Percentiles rank a stretch among this genome's conserved stretches.
These are phyloP conservation scores for Rutstroemia sp. DNA, from an alignment of 2,329 filamentous ascomycete species.

Conservation along the genomic window DNA sequence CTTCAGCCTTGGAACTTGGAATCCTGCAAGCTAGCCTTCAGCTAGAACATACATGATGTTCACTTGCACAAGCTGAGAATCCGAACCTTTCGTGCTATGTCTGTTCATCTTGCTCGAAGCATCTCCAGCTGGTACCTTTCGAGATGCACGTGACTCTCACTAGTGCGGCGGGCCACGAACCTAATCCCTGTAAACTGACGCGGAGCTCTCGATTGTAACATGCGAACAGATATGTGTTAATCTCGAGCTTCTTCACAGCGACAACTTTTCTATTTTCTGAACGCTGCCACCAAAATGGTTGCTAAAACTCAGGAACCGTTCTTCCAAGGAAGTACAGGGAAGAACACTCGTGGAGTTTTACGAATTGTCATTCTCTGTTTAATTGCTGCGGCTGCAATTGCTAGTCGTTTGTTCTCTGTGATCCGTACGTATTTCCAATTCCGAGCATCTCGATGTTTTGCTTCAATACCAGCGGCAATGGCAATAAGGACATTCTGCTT, in stretches of 20 bases:
- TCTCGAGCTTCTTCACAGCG: conserved; percentile 16
- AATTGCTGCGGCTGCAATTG: conserved; percentile 85
- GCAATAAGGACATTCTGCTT: too few species aligned
- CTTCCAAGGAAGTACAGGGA: conserved; percentile 69
- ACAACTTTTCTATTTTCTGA: conserved; percentile 20
- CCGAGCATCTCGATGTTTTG: background rate
- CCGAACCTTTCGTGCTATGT: background rate
- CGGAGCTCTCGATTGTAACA: conserved; percentile 19
- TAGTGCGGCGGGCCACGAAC: conserved; percentile 4
- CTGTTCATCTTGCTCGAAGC: background rate
- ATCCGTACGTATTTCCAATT: conserved; percentile 62
- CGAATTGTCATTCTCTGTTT: conserved; percentile 83
- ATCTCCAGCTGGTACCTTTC: background rate
- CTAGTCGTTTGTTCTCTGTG: conserved; percentile 94
- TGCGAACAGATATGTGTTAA: conserved; percentile 23
- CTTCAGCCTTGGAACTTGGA: too few species aligned
- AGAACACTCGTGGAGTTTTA: conserved; percentile 77
- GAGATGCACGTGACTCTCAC: background rate
- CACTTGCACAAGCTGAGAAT: too few species aligned
- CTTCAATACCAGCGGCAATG: background rate
- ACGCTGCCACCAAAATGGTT: conserved; percentile 32
- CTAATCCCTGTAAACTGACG: conserved; percentile 21
- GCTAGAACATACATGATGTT: too few species aligned
- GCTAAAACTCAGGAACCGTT: conserved; percentile 37
- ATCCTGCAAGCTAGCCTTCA: too few species aligned